Evolutionary conservation across 2,329 filamentous ascomycete genomes (phyloP), one percentile per base, ranked within the genome.

Genomic region (Diatrype stigma): DNA sequence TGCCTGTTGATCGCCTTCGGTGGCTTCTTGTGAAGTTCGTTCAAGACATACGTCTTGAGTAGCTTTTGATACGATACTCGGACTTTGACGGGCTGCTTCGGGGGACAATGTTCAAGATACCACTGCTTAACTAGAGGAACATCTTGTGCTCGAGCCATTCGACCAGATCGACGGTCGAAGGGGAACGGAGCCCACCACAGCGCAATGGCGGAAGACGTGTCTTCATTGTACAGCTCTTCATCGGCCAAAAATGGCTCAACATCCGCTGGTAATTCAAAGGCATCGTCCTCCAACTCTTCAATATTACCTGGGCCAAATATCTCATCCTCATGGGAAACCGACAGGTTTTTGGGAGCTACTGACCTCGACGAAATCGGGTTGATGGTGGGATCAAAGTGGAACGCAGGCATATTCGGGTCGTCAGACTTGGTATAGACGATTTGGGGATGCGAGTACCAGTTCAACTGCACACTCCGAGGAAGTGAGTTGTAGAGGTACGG

Each of bases 161-260:
- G 87, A 34, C 94, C 94, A 37, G 94, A 97, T 51, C 94, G 84
- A 63, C 91, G 86, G 70, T 99, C 86, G 68, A 99, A 99, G 0
- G 95, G 94, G 67, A 89, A 96, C 22, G 94, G 95, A 26, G 94
- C 93, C 95, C 95, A 99, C 93, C 94, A 99, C 21, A 99, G 75
- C 47, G 90, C 85, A 57, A 99, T 96, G 2, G 94, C 95, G 12
- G 90, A 87, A 3, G 92, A 82, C 4, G 94, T 99, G 53, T 97
- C 90, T 16, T 87, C 84, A 3, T 88, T 96, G 63, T 91, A 93
- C 1, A 99, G 75, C 35, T 94, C 89, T 63, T 97, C 89, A 5
- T 96, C 90, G 0, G 82, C 85, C 59, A 99, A 77, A 75, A 99
- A 99, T 2, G 94, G 91, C 68, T 96, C 87, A 6, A 90, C 77